A percentile compares a stretch with the other conserved stretches of the same genome.
Evolutionary conservation across 371 early-diverging fungal species (phyloP).

Genomic region (Circinella umbellata): DNA sequence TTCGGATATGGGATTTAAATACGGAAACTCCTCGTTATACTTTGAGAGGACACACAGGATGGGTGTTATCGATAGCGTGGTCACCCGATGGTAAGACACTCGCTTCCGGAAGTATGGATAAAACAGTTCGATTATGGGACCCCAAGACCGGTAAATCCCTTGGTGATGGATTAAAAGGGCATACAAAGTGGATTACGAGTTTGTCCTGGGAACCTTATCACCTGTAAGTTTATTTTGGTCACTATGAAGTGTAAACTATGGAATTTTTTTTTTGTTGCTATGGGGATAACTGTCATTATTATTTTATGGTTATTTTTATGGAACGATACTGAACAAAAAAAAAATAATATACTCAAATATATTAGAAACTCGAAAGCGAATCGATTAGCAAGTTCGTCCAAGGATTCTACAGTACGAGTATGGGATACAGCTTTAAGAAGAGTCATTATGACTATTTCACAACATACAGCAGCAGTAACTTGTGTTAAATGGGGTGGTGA

Average conservation of each 20-base stretch:
- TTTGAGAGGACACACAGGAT: slow-evolving; percentile 84
- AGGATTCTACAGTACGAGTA: slow-evolving; percentile 95
- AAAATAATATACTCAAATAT: background rate
- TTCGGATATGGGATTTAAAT: slow-evolving; percentile 96
- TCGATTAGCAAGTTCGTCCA: slow-evolving; percentile 90
- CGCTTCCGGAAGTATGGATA: slow-evolving; percentile 97
- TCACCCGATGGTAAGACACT: slow-evolving; percentile 87
- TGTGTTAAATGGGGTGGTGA: slow-evolving; percentile 96
- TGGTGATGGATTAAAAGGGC: slow-evolving; percentile 85
- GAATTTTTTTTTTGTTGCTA: too few relatives aligned
- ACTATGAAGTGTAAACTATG: background rate
- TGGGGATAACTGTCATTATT: too few relatives aligned
- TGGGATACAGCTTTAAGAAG: slow-evolving; percentile 91
- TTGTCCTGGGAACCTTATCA: slow-evolving; percentile 95
- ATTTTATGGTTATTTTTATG: too few relatives aligned
- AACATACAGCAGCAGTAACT: slow-evolving; percentile 92
- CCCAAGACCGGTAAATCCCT: slow-evolving; percentile 80
- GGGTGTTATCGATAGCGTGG: slow-evolving; percentile 95
- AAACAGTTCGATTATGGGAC: slow-evolving; percentile 87
- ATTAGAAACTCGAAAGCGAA: slow-evolving; percentile 70
- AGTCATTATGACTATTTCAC: slow-evolving; percentile 78
- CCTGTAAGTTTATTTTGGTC: slow-evolving; percentile 47
- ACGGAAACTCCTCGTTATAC: slow-evolving; percentile 88
- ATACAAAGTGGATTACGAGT: slow-evolving; percentile 88
- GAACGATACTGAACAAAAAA: too few relatives aligned